Base-by-base conservation (phyloP, 2,329 filamentous ascomycete species). In the Fusarium buharicum region DNA sequence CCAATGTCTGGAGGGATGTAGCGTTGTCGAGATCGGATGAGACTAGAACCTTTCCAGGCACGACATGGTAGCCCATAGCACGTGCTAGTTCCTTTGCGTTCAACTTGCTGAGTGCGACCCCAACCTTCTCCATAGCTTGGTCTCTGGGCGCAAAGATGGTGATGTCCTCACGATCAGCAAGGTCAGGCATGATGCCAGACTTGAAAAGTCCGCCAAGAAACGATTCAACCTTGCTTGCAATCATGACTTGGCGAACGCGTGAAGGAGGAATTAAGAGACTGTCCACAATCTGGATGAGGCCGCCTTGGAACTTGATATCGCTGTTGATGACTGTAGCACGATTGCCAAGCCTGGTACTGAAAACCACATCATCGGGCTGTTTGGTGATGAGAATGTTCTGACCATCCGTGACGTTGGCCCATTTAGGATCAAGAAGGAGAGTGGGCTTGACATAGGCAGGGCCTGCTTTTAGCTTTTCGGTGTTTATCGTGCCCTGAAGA, bases 111-210 rank as follows among this genome's bases (percentile, higher is more conserved):
- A 86, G 69, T 22, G 81, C 76, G 45, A 79, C 84, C 52, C 82
- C 85, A 38, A 90, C 84, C 22, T 77, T 73, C 30, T 81, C 77
- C 76, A 90, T 86, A 12, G 86, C 86, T 2, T 76, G 76, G 71
- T 89, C 86, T 69, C 77, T 81, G 2, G 88, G 88, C 1, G 83
- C 86, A 62, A 91, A 90, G 59, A 90, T 79, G 51, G 88, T 90
- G 34, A 90, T 63, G 68, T 74, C 73, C 34, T 74, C 69, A 8
- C 75, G 70, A 12, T 73, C 69, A 56, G 82, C 77, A 45, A 87
- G 70, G 16, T 77, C 73, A 3, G 74, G 74, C 70, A 78, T 73
- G 16, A 77, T 55, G 2, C 69, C 52, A 9, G 70, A 62, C 14
- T 70, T 69, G 53, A 76, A 75, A 7, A 77, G 67, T 8, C 59